phyloP scores from a whole-genome alignment of 352 stramenopile species.

The Pythium vanterpoolii region DNA sequence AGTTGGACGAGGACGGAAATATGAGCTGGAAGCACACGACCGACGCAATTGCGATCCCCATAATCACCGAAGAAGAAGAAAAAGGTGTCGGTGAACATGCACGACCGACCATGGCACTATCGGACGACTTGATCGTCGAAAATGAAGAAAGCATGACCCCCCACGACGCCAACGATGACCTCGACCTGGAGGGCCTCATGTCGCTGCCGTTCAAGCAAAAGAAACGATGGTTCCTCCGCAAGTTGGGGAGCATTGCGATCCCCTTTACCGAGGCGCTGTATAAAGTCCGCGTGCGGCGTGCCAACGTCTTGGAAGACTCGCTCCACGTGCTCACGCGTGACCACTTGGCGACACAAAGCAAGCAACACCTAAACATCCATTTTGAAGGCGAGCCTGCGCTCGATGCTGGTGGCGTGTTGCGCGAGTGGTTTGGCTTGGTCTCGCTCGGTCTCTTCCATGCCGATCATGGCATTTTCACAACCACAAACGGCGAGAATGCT shows the following conservation, averaged over 20 bases:
- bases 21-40: slow-evolving; percentile 27
- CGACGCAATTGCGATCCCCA: slow-evolving; percentile 19
- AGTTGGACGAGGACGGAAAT: slow-evolving; percentile 26
- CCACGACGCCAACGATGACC: slow-evolving; percentile 2
- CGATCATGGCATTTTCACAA: slow-evolving; percentile 46
- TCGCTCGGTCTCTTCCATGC: slow-evolving; percentile 53
- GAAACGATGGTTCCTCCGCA: slow-evolving; percentile 62
- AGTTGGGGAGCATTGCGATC: slow-evolving; percentile 47
- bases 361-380: slow-evolving; percentile 71
- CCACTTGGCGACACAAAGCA: slow-evolving; percentile 26
- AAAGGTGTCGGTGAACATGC: background rate
- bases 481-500: slow-evolving; percentile 57
- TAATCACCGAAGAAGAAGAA: slow-evolving; percentile 4
- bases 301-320: slow-evolving; percentile 64
- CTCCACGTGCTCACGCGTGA: slow-evolving; percentile 42
- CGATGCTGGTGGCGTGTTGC: slow-evolving; percentile 58
- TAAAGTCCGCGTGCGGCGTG: slow-evolving; percentile 53
- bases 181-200: slow-evolving; percentile 40
- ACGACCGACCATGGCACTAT: background rate
- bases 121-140: background rate
- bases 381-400: slow-evolving; percentile 64
- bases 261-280: slow-evolving; percentile 63
- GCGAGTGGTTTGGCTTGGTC: slow-evolving; percentile 69
- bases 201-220: slow-evolving; percentile 40
- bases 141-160: background rate